These are phyloP conservation scores for Salix brachista DNA, from an alignment of 345 rosid genomes.

Conservation along the genomic window DNA sequence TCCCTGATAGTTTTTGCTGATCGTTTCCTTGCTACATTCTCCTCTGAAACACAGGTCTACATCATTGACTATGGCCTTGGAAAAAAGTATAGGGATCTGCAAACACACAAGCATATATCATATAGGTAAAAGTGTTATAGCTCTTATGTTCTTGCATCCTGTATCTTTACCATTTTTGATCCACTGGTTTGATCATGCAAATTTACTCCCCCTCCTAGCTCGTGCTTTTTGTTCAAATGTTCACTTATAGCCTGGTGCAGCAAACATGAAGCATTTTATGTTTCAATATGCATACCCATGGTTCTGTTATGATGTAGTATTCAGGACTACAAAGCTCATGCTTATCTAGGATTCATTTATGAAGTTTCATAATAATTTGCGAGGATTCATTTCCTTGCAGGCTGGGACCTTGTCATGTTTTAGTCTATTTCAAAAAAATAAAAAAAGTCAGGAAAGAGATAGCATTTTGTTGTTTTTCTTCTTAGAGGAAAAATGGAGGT, in stretches of 20 bases:
- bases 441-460: neutral
- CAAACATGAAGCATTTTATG: neutral
- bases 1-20: neutral
- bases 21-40: neutral
- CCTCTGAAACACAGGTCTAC: constrained; percentile 18
- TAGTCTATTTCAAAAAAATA: neutral
- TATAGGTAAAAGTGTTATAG: constrained; percentile 17
- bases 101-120: constrained; percentile 36
- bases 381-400: neutral
- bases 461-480: neutral
- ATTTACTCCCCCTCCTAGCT: neutral
- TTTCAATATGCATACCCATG: neutral
- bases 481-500: neutral
- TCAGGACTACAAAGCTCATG: neutral
- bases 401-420: neutral
- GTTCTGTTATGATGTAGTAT: neutral
- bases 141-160: neutral
- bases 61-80: constrained; percentile 36
- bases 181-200: neutral
- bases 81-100: constrained; percentile 33
- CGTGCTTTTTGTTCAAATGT: neutral
- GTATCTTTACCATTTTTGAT: neutral
- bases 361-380: neutral
- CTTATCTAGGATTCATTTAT: neutral
- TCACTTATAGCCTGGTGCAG: neutral